A percentile compares a stretch with the other conserved stretches of the same genome.
These are phyloP conservation scores for Salix caprea DNA, from an alignment of 345 rosid genomes.

Conservation along the genomic window DNA sequence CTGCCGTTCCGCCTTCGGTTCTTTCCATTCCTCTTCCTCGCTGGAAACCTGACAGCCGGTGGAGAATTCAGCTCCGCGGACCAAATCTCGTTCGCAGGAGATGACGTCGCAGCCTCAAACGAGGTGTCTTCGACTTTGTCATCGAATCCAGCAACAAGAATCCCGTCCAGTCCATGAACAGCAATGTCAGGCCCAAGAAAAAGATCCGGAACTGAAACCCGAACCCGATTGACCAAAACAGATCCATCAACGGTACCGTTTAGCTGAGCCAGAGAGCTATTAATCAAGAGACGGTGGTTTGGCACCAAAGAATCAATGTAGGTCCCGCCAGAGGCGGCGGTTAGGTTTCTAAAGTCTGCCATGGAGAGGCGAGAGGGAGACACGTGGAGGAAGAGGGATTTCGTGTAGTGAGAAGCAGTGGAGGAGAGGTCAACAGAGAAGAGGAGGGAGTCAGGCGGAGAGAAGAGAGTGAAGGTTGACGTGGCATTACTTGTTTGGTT, in stretches of 20 bases:
- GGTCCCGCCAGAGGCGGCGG: not conserved
- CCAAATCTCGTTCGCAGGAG: not conserved
- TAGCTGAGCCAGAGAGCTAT: not conserved
- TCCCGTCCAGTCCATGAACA: constrained; percentile 37
- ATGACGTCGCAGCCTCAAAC: not conserved
- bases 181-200: constrained; percentile 24
- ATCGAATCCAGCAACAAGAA: constrained; percentile 21
- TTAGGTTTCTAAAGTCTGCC: constrained; percentile 12
- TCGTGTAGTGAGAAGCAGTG: constrained; percentile 17
- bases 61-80: not conserved
- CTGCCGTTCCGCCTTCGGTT: not conserved
- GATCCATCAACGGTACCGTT: constrained; percentile 11
- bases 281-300: not conserved
- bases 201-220: constrained; percentile 28
- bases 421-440: constrained; percentile 34
- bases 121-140: not conserved
- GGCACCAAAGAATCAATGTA: constrained; percentile 28
- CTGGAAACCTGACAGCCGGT: not conserved
- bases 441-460: constrained; percentile 29
- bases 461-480: constrained; percentile 16
- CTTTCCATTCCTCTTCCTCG: not conserved
- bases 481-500: not conserved
- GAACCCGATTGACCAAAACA: constrained; percentile 18
- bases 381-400: constrained; percentile 28
- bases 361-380: constrained; percentile 20